Evolutionary conservation across 2,329 filamentous ascomycete species (phyloP).

Genomic region (Beauveria pseudobassiana): DNA sequence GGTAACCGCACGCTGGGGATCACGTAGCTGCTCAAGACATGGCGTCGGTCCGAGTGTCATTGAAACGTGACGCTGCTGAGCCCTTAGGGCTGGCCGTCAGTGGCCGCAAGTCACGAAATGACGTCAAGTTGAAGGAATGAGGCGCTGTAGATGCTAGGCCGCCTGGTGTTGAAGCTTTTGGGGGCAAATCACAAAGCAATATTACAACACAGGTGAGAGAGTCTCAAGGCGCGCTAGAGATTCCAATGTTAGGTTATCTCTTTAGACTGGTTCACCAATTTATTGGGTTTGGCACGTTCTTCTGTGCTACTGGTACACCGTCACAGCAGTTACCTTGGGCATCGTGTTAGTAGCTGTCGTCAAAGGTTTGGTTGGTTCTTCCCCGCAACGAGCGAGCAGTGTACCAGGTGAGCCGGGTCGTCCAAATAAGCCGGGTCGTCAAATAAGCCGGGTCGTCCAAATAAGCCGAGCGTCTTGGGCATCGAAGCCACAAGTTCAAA

Average conservation of each 20-base stretch:
- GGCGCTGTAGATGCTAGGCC: neutral
- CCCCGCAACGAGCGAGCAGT: neutral
- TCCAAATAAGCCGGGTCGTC: neutral
- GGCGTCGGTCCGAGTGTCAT: neutral
- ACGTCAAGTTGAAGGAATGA: neutral
- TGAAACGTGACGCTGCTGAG: conserved; percentile 2
- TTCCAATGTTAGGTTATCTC: neutral
- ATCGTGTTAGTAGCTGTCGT: neutral
- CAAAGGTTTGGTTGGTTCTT: neutral
- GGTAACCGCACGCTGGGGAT: neutral
- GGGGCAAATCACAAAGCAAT: neutral
- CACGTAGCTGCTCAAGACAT: neutral
- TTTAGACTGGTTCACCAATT: neutral
- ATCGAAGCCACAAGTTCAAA: no score
- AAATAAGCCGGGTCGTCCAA: neutral
- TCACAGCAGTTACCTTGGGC: neutral
- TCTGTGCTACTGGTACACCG: neutral
- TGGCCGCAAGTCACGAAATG: neutral
- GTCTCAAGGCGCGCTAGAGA: neutral
- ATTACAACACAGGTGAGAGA: neutral
- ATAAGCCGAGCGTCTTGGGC: neutral
- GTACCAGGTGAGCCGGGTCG: neutral
- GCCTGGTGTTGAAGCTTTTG: no score
- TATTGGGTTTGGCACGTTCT: neutral
- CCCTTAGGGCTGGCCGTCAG: neutral